These are phyloP conservation scores for Lasiodiplodia theobromae DNA, from an alignment of 2,329 filamentous ascomycete genomes.

Conservation along the genomic window DNA sequence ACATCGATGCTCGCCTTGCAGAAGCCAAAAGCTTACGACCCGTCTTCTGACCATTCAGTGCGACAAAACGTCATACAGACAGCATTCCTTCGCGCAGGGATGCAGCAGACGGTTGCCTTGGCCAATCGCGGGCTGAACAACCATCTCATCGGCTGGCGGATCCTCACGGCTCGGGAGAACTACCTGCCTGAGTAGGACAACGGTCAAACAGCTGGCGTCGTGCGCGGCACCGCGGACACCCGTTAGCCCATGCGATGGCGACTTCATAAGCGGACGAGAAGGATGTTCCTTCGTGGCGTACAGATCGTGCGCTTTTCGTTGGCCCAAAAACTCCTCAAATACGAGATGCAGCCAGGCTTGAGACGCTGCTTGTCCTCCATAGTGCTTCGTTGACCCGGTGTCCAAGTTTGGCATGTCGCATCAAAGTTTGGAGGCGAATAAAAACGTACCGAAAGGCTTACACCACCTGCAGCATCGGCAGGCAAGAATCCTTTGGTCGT, in stretches of 20 bases:
- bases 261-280: background rate
- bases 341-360: background rate
- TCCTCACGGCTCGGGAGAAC: background rate
- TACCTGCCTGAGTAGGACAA: conserved; percentile 4
- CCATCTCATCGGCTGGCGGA: background rate
- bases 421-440: background rate
- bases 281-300: conserved; percentile 1
- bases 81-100: background rate
- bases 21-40: background rate
- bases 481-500: background rate
- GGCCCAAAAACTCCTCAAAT: background rate
- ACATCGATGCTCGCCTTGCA: background rate
- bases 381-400: background rate
- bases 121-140: background rate
- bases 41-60: background rate
- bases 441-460: conserved; percentile 4
- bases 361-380: background rate
- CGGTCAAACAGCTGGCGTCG: background rate
- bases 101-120: background rate
- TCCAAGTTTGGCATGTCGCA: background rate
- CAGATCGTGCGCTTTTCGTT: background rate
- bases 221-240: background rate
- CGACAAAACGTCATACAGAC: background rate
- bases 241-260: background rate
- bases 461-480: conserved; percentile 7